Evolutionary conservation across 2,329 filamentous ascomycete species (phyloP), one percentile per base, ranked within the genome.

Genomic region (Endothia cerciana): DNA sequence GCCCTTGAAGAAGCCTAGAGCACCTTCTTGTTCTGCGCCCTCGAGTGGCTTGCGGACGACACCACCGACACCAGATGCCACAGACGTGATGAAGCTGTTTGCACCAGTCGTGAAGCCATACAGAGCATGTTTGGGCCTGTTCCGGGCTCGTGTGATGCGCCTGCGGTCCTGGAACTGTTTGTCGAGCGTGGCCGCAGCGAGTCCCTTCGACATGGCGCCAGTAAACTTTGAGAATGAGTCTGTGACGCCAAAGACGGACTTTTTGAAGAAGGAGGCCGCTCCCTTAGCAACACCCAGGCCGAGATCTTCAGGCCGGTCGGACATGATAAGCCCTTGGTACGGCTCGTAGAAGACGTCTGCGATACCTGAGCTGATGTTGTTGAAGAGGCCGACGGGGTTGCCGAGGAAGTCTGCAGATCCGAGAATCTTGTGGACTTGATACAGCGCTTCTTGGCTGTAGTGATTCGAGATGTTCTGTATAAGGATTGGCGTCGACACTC

Each of bases 281-380:
- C 95, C 95, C 78, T 97, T 97, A 43, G 95, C 96, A 69, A 99
- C 97, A 22, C 95, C 95, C 49, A 97, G 84, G 25, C 95, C 96
- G 64, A 99, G 89, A 70, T 99, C 94, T 77, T 98, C 94, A 2
- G 95, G 96, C 71, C 92, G 88, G 76, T 99, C 95, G 0, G 94
- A 97, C 84, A 97, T 92, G 76, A 99, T 96, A 59, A 99, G 87
- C 28, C 96, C 77, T 81, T 99, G 95, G 80, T 99, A 99, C 45
- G 95, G 95, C 77, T 99, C 96, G 82, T 99, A 99, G 81, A 99
- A 99, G 75, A 99, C 97, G 76, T 97, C 95, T 25, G 92, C 94
- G 62, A 99, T 92, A 72, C 96, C 95, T 56, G 95, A 99, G 72
- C 93, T 97, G 77, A 99, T 91, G 75, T 94, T 99, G 81, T 97